phyloP scores from a whole-genome alignment of 768 basidiomycete species.

The Neoboletus subvelutipes region DNA sequence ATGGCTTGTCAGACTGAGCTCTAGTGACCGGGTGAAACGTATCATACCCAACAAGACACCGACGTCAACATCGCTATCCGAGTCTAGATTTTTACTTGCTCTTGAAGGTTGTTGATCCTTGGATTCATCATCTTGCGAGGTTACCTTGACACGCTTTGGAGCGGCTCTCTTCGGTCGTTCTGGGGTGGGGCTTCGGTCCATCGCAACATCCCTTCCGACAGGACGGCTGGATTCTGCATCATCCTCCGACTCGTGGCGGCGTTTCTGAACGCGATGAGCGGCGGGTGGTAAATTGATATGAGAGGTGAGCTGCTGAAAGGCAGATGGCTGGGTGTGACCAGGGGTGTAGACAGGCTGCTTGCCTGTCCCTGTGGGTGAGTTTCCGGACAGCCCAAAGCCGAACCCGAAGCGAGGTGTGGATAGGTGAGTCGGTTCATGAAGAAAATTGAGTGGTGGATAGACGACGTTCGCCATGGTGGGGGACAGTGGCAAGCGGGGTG shows the following conservation, averaged over 20 bases:
- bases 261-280: constrained; percentile 52
- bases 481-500: constrained; percentile 15
- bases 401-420: constrained; percentile 68
- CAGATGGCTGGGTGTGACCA: constrained; percentile 40
- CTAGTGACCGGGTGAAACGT: neutral
- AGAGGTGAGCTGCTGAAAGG: constrained; percentile 57
- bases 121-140: constrained; percentile 23
- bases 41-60: constrained; percentile 76
- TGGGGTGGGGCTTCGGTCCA: constrained; percentile 85
- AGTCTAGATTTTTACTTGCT: constrained; percentile 43
- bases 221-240: constrained; percentile 44
- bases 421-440: constrained; percentile 56
- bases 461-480: constrained; percentile 72
- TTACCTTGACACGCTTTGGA: constrained; percentile 57
- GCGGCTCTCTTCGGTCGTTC: constrained; percentile 70
- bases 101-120: constrained; percentile 47
- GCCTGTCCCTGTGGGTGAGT: constrained; percentile 42
- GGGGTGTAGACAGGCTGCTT: constrained; percentile 48
- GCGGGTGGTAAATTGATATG: constrained; percentile 44
- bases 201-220: constrained; percentile 56
- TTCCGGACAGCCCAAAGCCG: constrained; percentile 61
- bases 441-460: constrained; percentile 63
- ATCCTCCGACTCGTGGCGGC: constrained; percentile 70
- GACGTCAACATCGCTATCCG: constrained; percentile 58
- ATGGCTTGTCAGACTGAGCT: constrained; percentile 8